These are phyloP conservation scores for Erysiphe pulchra DNA, from an alignment of 2,329 filamentous ascomycete genomes.

Conservation along the genomic window DNA sequence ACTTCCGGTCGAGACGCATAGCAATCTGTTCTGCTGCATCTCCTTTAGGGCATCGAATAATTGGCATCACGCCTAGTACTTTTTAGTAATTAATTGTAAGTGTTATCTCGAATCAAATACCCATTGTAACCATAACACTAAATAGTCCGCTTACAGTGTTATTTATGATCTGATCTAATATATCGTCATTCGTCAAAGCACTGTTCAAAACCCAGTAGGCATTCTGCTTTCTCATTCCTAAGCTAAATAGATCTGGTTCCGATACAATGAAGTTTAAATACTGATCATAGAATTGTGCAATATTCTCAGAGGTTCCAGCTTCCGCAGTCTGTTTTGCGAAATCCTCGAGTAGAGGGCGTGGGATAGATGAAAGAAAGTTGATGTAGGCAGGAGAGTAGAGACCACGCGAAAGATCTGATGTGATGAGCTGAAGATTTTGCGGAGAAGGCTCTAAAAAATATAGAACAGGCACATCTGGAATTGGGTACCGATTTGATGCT, in stretches of 20 bases:
- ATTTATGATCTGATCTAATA: conserved; percentile 68
- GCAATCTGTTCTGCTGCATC: conserved; percentile 87
- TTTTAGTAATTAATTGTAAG: conserved; percentile 3
- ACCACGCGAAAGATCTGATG: conserved; percentile 59
- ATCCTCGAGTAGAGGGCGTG: conserved; percentile 73
- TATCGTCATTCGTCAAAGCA: conserved; percentile 67
- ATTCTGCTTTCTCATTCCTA: conserved; percentile 74
- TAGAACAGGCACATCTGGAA: conserved; percentile 86
- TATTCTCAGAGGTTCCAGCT: conserved; percentile 64
- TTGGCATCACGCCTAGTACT: conserved; percentile 54
- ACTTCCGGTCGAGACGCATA: conserved; percentile 78
- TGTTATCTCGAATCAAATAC: conserved; percentile 19
- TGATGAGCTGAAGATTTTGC: conserved; percentile 60
- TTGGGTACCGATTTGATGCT: conserved; percentile 56
- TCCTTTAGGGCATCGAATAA: conserved; percentile 82
- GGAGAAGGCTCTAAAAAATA: conserved; percentile 83
- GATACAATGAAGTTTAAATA: conserved; percentile 94
- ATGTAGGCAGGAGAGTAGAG: conserved; percentile 87
- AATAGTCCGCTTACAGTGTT: conserved; percentile 90
- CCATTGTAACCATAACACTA: conserved; percentile 96
- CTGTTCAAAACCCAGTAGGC: conserved; percentile 95
- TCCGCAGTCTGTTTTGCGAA: conserved; percentile 74
- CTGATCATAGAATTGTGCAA: conserved; percentile 84
- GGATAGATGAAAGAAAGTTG: conserved; percentile 89
- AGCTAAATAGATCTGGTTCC: conserved; percentile 82